Evolutionary conservation across 2,329 filamentous ascomycete genomes (phyloP).

Genomic region (Fusarium tricinctum): DNA sequence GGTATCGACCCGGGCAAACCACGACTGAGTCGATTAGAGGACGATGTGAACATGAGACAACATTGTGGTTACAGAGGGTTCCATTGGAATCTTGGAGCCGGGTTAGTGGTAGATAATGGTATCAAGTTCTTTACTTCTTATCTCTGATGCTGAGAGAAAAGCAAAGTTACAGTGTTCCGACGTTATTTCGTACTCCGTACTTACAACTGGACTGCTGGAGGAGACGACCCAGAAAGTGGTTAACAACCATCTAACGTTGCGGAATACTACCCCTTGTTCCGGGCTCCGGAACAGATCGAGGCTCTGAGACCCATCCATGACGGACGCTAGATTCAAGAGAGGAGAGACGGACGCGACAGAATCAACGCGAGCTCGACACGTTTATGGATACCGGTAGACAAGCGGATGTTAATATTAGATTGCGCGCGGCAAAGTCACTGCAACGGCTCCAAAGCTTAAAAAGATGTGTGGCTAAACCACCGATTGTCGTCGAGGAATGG

Average conservation of each 20-base stretch:
- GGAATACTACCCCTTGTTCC: conserved; percentile 2
- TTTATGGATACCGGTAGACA: background rate
- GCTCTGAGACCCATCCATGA: conserved; percentile 17
- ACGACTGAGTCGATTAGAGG: conserved; percentile 13
- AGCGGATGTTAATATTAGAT: conserved; percentile 3
- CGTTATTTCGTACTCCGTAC: background rate
- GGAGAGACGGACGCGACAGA: conserved; percentile 34
- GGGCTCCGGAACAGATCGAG: conserved; percentile 13
- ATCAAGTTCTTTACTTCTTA: background rate
- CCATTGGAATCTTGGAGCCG: background rate
- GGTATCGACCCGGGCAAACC: conserved; percentile 20
- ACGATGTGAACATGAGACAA: background rate
- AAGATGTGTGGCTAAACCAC: conserved; percentile 18
- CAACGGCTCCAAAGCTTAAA: conserved; percentile 23
- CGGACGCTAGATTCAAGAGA: conserved; percentile 18
- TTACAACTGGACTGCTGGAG: background rate
- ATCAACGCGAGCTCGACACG: conserved; percentile 32
- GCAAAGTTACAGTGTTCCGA: conserved; percentile 1
- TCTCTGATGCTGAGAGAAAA: background rate
- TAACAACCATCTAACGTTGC: background rate
- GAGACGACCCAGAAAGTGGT: background rate
- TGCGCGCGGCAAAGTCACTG: conserved; percentile 30
- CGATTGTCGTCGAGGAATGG: conserved; percentile 32
- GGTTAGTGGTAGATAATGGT: background rate
- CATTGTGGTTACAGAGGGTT: conserved; percentile 2